These are phyloP conservation scores for Geum urbanum DNA, from an alignment of 306 rosid species.

Conservation along the genomic window DNA sequence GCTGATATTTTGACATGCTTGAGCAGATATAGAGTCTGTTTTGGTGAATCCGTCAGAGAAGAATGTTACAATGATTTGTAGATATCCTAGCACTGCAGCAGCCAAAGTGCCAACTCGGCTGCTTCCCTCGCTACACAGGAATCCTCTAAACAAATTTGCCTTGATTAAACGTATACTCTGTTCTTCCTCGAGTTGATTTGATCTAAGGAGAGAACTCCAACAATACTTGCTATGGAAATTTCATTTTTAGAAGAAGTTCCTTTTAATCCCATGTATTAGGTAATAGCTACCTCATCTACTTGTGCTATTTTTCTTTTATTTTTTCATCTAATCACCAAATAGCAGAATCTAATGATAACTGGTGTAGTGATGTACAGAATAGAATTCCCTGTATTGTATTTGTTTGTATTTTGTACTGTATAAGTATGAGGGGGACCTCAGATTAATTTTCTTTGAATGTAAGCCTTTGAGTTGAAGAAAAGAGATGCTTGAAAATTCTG, in stretches of 20 bases:
- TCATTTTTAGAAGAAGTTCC: neutral
- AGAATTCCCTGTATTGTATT: no score
- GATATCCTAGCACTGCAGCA: constrained; percentile 38
- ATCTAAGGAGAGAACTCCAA: constrained; percentile 6
- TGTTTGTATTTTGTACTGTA: no score
- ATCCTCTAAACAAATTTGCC: constrained; percentile 40
- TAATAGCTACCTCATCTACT: neutral
- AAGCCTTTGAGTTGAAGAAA: constrained; percentile 31
- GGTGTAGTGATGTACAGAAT: neutral
- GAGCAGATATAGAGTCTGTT: constrained; percentile 64
- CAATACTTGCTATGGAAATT: neutral
- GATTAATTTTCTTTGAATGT: neutral
- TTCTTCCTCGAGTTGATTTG: constrained; percentile 30
- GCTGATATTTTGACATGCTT: neutral
- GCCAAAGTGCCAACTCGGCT: constrained; percentile 29
- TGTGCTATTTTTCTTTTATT: no score
- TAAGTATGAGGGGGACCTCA: no score
- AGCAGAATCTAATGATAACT: neutral
- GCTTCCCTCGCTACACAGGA: constrained; percentile 34
- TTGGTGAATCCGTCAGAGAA: constrained; percentile 62
- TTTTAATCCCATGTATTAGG: constrained; percentile 9
- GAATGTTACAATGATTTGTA: constrained; percentile 60
- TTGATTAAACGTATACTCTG: constrained; percentile 44
- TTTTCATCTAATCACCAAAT: no score
- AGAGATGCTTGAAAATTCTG: constrained; percentile 27